Evolutionary conservation across 2,329 filamentous ascomycete species (phyloP), one percentile per base, ranked within the genome.

Genomic region (Penicillium sp.): DNA sequence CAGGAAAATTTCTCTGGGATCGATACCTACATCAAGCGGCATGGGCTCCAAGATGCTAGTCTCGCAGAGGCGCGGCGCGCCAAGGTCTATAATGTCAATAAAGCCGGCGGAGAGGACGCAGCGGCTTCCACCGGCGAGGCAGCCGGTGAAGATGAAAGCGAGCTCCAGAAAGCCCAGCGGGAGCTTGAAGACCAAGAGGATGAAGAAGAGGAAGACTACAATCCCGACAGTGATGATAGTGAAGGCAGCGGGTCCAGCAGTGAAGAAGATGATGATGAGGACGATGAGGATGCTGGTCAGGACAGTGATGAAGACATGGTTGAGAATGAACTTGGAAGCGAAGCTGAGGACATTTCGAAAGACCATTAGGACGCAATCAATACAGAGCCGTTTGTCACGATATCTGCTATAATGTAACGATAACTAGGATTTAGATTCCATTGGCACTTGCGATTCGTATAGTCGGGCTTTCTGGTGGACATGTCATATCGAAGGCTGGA

Each of bases 1-100:
- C 85, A 87, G 64, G 81, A 79, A 9, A 82, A 87, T 65, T 87
- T 82, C 61, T 75, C 78, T 0, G 84, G 83, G 16, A 87, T 88
- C 46, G 84, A 87, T 60, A 75, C 76, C 5, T 88, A 87, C 60
- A 77, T 87, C 56, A 85, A 85, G 68, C 76, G 78, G 31, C 84
- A 87, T 64, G 77, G 79, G 6, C 72, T 88, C 32, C 84, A 87
- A 53, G 85, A 88, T 65, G 82, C 84, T 2, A 85, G 82, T 65
- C 76, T 88, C 72, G 85, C 85, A 1, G 84, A 82, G 26, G 77
- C 79, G 32, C 73, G 85, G 37, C 76, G 82, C 26, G 85, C 85
- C 6, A 86, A 85, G 74, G 81, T 78, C 58, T 78, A 84, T 50
- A 85, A 85, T 63, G 75, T 77, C 44, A 78, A 78, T 9, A 74